Base-by-base conservation (phyloP, 2,329 filamentous ascomycete genomes). In the Colletotrichum karsti region DNA sequence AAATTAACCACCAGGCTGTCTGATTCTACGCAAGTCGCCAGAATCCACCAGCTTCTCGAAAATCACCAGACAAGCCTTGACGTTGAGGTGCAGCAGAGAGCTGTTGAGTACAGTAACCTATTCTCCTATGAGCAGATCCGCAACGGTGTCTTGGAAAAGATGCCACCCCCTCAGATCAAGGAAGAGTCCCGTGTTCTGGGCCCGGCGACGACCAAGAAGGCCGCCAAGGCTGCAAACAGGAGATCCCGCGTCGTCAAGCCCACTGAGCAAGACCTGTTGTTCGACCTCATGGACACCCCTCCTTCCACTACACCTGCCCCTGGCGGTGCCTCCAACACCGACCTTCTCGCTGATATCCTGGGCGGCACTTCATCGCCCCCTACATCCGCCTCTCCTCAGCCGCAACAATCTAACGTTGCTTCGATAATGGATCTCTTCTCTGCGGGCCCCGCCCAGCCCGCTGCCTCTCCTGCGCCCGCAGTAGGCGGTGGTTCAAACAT, bases 161-260 rank as follows among this genome's bases (percentile, higher is more conserved):
- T 99, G 97, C 96, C 96, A 7, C 90, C 96, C 2, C 96, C 96
- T 8, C 95, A 98, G 79, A 98, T 99, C 75, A 94, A 95, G 72
- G 96, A 99, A 78, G 94, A 97, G 78, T 95, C 96, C 61, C 88
- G 95, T 68, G 95, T 98, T 3, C 85, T 99, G 18, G 95, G 95
- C 46, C 92, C 95, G 74, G 91, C 94, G 1, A 85, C 89, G 2
- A 76, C 79, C 33, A 79, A 79, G 67, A 91, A 90, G 78, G 85
- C 87, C 71, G 91, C 88, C 78, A 90, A 91, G 75, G 84, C 88
- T 54, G 86, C 89, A 67, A 93, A 92, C 77, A 90, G 94, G 73
- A 93, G 91, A 77, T 90, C 91, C 66, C 95, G 92, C 80, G 87
- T 90, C 28, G 86, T 91, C 70, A 96, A 97, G 81, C 92, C 93